Base-by-base conservation (phyloP, 495 filamentous ascomycete genomes). In the Aspergillus avenaceus region DNA sequence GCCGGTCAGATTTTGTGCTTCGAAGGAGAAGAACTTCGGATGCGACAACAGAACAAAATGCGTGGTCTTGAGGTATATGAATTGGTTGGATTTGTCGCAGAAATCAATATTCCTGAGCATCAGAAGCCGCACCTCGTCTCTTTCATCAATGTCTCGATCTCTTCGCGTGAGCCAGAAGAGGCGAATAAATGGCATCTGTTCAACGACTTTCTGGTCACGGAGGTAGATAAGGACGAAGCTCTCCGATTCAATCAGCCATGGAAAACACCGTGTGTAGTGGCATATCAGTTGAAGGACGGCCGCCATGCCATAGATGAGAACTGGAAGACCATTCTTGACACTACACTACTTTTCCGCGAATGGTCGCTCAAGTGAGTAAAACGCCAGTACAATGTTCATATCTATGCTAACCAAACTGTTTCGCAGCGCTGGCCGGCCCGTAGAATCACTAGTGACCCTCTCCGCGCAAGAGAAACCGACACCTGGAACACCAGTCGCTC, bases 181-280 rank as follows among this genome's bases (percentile, higher is more conserved):
- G 73, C 81, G 45, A 80, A 73, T 54, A 82, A 82, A 52, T 99
- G 93, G 93, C 88, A 96, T 60, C 63, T 99, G 4, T 96, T 99
- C 68, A 99, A 99, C 47, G 93, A 99, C 67, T 99, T 99, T 55
- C 73, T 95, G 11, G 93, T 99, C 26, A 81, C 86, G 5, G 81
- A 85, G n/a, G 77, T 95, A 14, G 76, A 84, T 12, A 72, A 76
- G 34, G 85, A 87, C 28, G 91, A 97, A 62, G 95, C 95, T 4
- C 71, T 97, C 11, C 82, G 84, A 12, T 97, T 97, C 60, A 91
- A 88, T 28, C 79, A 87, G 19, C 74, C 81, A 6, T 97, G 95
- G 92, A 99, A 97, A 72, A 76, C 85, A 41, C 95, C 93, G 2
- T 87, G 86, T 27, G 84, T 97, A 4, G 60, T 99, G 47, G 74